Evolutionary conservation across 768 basidiomycete genomes (phyloP).

Genomic region (Serendipita sp.): DNA sequence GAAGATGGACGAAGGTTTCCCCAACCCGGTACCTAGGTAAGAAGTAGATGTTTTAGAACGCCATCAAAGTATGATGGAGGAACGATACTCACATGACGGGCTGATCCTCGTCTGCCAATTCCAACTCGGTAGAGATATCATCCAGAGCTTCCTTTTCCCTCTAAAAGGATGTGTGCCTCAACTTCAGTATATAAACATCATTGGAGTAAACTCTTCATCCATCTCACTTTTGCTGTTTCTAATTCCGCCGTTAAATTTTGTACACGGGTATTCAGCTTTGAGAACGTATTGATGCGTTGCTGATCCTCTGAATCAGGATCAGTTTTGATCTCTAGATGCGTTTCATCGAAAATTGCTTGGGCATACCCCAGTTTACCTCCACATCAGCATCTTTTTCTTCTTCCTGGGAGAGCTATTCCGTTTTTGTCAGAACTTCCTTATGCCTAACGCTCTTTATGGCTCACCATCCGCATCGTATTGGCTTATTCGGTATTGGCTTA

Average conservation of each 20-base stretch:
- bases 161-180: slow-evolving; percentile 25
- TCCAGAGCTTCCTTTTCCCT: slow-evolving; percentile 91
- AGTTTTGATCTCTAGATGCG: background rate
- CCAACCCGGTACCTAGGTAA: slow-evolving; percentile 66
- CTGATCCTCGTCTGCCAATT: slow-evolving; percentile 75
- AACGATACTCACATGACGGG: slow-evolving; percentile 44
- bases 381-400: slow-evolving; percentile 60
- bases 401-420: slow-evolving; percentile 46
- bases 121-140: slow-evolving; percentile 74
- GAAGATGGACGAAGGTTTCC: slow-evolving; percentile 73
- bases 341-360: slow-evolving; percentile 6
- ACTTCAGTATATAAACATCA: background rate
- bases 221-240: slow-evolving; percentile 50
- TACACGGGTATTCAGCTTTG: slow-evolving; percentile 72
- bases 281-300: slow-evolving; percentile 80
- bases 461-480: slow-evolving; percentile 37
- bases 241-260: slow-evolving; percentile 57
- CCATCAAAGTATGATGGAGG: background rate
- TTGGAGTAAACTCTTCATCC: background rate
- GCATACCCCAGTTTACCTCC: slow-evolving; percentile 75
- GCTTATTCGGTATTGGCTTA: background rate
- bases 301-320: slow-evolving; percentile 46
- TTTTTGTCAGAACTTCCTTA: no score
- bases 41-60: background rate
- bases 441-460: slow-evolving; percentile 8